These are phyloP conservation scores for Tulasnella calospora DNA, from an alignment of 768 basidiomycete genomes.

Conservation along the genomic window DNA sequence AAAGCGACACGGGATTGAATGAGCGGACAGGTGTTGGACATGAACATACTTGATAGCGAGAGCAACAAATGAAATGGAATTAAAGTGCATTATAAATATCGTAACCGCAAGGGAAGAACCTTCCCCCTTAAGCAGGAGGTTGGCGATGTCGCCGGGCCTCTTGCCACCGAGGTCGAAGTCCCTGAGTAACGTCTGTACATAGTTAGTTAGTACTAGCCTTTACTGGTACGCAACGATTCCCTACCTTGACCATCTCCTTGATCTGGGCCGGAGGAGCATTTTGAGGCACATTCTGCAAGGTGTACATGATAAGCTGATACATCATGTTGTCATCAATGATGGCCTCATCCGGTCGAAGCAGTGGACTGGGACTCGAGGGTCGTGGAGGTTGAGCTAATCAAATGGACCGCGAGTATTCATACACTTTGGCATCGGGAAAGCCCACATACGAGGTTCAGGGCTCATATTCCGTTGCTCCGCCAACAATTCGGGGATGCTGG, in stretches of 20 bases:
- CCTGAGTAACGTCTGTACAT: neutral
- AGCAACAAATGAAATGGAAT: neutral
- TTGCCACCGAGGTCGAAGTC: constrained; percentile 3
- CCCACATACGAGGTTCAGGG: constrained; percentile 4
- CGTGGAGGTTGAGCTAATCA: constrained; percentile 9
- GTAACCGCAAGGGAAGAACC: neutral
- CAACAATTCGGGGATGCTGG: constrained; percentile 82
- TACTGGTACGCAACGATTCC: neutral
- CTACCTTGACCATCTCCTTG: constrained; percentile 22
- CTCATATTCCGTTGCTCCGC: constrained; percentile 60
- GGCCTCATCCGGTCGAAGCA: constrained; percentile 21
- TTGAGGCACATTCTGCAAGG: constrained; percentile 1
- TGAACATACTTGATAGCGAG: neutral
- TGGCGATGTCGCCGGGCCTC: constrained; percentile 10
- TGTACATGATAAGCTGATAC: constrained; percentile 24
- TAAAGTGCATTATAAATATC: neutral
- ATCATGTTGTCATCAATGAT: constrained; percentile 26
- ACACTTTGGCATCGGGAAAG: neutral
- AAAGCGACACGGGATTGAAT: neutral
- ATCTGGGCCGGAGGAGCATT: constrained; percentile 9
- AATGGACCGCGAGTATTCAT: neutral
- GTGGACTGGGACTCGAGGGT: constrained; percentile 13
- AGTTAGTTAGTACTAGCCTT: too few species aligned
- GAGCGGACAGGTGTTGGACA: neutral
- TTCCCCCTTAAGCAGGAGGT: neutral